These are phyloP conservation scores for Mimosa pudica DNA, from an alignment of 306 rosid genomes.

Conservation along the genomic window DNA sequence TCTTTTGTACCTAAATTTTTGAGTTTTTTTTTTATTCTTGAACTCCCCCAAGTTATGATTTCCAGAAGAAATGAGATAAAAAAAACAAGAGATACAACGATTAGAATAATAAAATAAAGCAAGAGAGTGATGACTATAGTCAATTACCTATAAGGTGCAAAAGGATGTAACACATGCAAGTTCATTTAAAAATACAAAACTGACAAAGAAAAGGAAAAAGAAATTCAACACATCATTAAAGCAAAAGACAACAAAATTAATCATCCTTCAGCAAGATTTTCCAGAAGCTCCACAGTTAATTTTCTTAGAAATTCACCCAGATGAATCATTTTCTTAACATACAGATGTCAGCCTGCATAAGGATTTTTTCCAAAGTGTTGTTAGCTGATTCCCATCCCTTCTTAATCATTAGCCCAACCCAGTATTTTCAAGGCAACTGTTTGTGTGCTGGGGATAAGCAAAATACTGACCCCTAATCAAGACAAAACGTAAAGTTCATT, in stretches of 20 bases:
- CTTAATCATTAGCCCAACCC: no score
- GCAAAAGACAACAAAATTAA: not conserved
- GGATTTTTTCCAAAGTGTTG: not conserved
- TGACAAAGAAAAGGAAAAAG: not conserved
- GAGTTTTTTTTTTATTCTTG: no score
- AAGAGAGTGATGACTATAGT: not conserved
- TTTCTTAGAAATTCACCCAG: not conserved
- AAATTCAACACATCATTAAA: not conserved
- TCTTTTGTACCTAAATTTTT: no score
- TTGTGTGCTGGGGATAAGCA: no score
- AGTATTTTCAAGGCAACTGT: no score
- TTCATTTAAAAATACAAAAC: not conserved
- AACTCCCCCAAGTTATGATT: no score
- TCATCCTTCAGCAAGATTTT: not conserved
- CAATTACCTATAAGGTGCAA: not conserved
- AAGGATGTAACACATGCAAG: not conserved
- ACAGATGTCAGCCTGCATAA: not conserved
- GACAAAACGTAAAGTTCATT: conserved; percentile 4
- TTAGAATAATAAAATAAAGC: not conserved
- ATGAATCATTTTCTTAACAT: not conserved
- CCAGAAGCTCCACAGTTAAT: not conserved
- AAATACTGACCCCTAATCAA: not conserved
- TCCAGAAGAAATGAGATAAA: no score
- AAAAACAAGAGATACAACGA: no score
- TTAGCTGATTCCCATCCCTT: no score